A percentile compares a stretch with the other conserved stretches of the same genome.
Conservation (phyloP, 2,329 filamentous ascomycete genomes). For the Aspergillus pseudoglaucus region DNA sequence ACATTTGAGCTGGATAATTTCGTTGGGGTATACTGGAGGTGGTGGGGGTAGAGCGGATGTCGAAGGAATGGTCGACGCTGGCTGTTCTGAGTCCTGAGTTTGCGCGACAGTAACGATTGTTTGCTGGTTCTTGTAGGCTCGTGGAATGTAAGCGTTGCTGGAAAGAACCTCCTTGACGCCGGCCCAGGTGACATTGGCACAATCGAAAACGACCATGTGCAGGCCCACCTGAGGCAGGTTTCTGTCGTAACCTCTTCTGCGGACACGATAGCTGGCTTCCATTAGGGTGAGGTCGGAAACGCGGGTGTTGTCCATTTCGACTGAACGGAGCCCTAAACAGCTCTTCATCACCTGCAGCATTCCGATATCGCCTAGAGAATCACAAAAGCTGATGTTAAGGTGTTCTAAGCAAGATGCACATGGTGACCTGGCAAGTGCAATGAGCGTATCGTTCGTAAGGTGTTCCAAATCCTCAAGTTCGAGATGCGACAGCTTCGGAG, state of each 20-base stretch:
- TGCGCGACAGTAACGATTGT: slow-evolving; percentile 29
- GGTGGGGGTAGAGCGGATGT: slow-evolving; percentile 17
- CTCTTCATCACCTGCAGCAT: slow-evolving; percentile 75
- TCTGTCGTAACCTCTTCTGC: slow-evolving; percentile 53
- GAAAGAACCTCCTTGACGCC: slow-evolving; percentile 81
- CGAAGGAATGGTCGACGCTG: slow-evolving; percentile 14
- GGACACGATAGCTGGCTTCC: slow-evolving; percentile 77
- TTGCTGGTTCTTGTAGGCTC: slow-evolving; percentile 33
- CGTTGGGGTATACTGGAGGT: slow-evolving; percentile 53
- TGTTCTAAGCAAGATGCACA: slow-evolving; percentile 68
- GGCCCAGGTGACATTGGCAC: slow-evolving; percentile 85
- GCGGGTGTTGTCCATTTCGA: slow-evolving; percentile 90
- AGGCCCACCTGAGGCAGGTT: slow-evolving; percentile 56
- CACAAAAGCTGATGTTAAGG: slow-evolving; percentile 84
- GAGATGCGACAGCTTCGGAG: slow-evolving; percentile 72
- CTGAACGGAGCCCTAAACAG: slow-evolving; percentile 60
- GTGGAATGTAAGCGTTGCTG: slow-evolving; percentile 69
- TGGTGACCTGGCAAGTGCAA: slow-evolving; percentile 68
- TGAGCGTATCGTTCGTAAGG: slow-evolving; percentile 67
- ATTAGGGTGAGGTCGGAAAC: slow-evolving; percentile 79
- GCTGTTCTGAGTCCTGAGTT: slow-evolving; percentile 13
- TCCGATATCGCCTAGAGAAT: slow-evolving; percentile 72
- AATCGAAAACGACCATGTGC: slow-evolving; percentile 80
- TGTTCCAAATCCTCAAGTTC: slow-evolving; percentile 80
- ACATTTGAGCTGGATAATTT: slow-evolving; percentile 82